Base-by-base conservation (phyloP, 352 stramenopile species). In the Pythium dissotocum region DNA sequence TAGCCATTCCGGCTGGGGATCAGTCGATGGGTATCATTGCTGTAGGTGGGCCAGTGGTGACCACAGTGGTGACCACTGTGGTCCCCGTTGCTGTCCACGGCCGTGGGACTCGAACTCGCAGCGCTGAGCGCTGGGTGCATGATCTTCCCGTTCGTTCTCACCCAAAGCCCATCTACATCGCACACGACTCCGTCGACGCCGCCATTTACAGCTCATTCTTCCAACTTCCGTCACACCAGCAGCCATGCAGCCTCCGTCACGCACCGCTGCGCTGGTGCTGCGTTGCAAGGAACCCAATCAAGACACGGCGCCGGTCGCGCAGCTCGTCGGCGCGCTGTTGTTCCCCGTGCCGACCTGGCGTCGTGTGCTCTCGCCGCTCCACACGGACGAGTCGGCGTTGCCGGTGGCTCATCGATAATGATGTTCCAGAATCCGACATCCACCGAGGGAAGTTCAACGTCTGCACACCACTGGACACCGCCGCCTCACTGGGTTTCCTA, bases 361-460 rank as follows among this genome's bases (percentile, higher is more conserved):
- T 7, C 28, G 28, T 13, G 26, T 26, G 12, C 10, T 58, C 51
- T 40, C 12, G 26, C 24, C 12, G 4, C 26, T 21, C 4, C 21
- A 58, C 28, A 58, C 51, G 10, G 51, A 58, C 51, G 51, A 6
- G 51, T 58, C 32, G 26, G 51, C 51, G 12, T 40, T 58, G 51
- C 51, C 28, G 12, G 49, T 32, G 24, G 49, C 49, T 57, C n/a
- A 32, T 52, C 8, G 18, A 52, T 4, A 52, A 18, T 0, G 21
- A n/a, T 2, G 44, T 52, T 8, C 44, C 44, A 32, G 44, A 30
- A 7, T 30, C 44, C 21, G 44, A 52, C 44, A 52, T 52, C 44
- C 18, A 8, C 3, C 44, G 21, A 3, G 44, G 18, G 16, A 18
- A 52, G n/a, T 52, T 52, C 44, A n/a, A 52, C 18, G 10, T 4